Evolutionary conservation across 106 monocot species (phyloP).

Genomic region (Posidonia australis): DNA sequence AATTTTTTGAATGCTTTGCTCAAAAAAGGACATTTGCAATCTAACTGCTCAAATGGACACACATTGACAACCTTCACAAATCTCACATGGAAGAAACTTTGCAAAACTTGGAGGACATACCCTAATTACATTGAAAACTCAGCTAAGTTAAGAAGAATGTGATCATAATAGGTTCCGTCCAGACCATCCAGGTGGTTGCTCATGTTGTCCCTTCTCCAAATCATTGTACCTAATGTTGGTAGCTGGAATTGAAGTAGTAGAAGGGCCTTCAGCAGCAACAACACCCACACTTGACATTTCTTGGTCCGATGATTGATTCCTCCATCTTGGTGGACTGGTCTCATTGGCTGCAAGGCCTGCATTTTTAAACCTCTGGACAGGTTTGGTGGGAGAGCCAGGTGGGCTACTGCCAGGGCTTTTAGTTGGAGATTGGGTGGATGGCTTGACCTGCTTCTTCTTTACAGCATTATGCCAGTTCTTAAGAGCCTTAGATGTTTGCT

Average conservation of each 20-base stretch:
- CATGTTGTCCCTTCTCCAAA: not conserved
- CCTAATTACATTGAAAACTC: no score
- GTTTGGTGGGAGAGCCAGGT: not conserved
- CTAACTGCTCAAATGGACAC: no score
- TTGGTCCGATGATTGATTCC: not conserved
- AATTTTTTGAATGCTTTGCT: no score
- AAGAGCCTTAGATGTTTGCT: slow-evolving; percentile 42
- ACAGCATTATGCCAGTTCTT: slow-evolving; percentile 47
- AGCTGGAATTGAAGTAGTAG: not conserved
- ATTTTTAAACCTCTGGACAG: not conserved
- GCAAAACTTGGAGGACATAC: no score
- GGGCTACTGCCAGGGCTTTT: slow-evolving; percentile 12
- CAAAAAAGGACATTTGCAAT: no score
- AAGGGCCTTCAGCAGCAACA: not conserved
- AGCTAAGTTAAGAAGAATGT: no score
- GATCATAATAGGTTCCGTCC: not conserved
- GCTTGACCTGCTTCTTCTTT: slow-evolving; percentile 29
- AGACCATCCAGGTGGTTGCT: not conserved
- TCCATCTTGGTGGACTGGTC: not conserved
- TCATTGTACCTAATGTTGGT: not conserved
- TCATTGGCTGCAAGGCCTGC: not conserved
- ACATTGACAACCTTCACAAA: no score
- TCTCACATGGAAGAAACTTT: no score
- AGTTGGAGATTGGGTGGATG: slow-evolving; percentile 16
- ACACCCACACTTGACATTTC: not conserved